Percentiles rank a stretch among this genome's conserved stretches.
Conservation (phyloP, 495 filamentous ascomycete genomes). For the Hypoxylon lienhwacheense region DNA sequence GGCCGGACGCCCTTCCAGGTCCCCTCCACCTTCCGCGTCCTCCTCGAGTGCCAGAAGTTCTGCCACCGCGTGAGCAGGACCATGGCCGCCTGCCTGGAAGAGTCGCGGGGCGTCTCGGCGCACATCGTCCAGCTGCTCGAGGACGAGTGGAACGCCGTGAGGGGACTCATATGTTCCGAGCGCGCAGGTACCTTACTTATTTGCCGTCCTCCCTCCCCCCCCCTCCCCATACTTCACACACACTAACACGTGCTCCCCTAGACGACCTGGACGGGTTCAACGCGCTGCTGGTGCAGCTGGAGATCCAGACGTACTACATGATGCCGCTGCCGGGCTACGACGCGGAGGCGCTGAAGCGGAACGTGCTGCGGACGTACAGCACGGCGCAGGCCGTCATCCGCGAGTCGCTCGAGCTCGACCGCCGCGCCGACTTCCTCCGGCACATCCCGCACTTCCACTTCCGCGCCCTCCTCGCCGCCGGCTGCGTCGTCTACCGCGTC, state of each 20-base stretch:
- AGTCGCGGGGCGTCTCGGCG: constrained; percentile 44
- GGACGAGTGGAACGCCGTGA: constrained; percentile 47
- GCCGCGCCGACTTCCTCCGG: constrained; percentile 38
- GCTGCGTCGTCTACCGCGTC: constrained; percentile 46
- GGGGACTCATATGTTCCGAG: constrained; percentile 44
- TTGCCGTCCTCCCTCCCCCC: neutral
- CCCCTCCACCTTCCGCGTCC: constrained; percentile 44
- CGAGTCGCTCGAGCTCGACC: constrained; percentile 37
- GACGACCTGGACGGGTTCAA: constrained; percentile 47
- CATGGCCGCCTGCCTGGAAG: constrained; percentile 46
- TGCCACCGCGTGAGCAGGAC: constrained; percentile 44
- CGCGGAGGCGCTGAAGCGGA: constrained; percentile 44
- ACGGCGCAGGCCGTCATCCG: constrained; percentile 45
- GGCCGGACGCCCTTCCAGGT: constrained; percentile 41
- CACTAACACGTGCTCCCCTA: neutral
- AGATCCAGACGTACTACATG: constrained; percentile 52
- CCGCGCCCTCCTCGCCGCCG: constrained; percentile 41
- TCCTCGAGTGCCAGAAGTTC: constrained; percentile 49
- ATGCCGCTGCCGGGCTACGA: constrained; percentile 43
- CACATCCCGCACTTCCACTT: constrained; percentile 49
- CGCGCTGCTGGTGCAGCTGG: constrained; percentile 45
- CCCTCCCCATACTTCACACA: neutral
- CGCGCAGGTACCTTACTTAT: constrained; percentile 41
- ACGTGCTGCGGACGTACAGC: constrained; percentile 45
- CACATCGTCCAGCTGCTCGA: constrained; percentile 47